These are phyloP conservation scores for Flaveria robusta DNA, from an alignment of 129 eudicot species.

Conservation along the genomic window DNA sequence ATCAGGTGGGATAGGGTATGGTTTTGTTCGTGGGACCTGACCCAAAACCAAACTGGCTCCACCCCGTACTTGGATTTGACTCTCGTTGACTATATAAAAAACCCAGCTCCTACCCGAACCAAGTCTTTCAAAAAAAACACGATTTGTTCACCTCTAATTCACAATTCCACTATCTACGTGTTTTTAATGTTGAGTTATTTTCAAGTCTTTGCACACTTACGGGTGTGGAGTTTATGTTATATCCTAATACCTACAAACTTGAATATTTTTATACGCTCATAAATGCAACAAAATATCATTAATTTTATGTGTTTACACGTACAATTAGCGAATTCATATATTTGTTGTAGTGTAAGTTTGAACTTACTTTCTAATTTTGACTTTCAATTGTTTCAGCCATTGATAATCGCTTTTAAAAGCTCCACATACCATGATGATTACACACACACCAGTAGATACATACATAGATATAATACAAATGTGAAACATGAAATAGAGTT, in stretches of 20 bases:
- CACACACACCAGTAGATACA: background rate
- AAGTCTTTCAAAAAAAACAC: no score
- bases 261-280: background rate
- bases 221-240: background rate
- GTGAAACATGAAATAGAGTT: conserved; percentile 16
- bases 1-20: no score
- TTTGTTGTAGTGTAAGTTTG: background rate
- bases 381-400: background rate
- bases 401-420: no score
- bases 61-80: no score
- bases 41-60: no score
- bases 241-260: background rate
- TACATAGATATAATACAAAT: background rate
- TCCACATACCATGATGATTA: background rate
- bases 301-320: background rate
- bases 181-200: no score
- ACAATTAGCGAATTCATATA: background rate
- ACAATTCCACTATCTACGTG: no score
- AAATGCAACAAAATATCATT: background rate
- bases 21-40: no score
- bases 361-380: background rate
- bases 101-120: no score
- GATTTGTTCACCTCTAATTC: no score
- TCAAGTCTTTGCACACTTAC: no score
- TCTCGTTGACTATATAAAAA: no score